phyloP scores from a whole-genome alignment of 2,329 filamentous ascomycete genomes.

The Penicillium sp. region DNA sequence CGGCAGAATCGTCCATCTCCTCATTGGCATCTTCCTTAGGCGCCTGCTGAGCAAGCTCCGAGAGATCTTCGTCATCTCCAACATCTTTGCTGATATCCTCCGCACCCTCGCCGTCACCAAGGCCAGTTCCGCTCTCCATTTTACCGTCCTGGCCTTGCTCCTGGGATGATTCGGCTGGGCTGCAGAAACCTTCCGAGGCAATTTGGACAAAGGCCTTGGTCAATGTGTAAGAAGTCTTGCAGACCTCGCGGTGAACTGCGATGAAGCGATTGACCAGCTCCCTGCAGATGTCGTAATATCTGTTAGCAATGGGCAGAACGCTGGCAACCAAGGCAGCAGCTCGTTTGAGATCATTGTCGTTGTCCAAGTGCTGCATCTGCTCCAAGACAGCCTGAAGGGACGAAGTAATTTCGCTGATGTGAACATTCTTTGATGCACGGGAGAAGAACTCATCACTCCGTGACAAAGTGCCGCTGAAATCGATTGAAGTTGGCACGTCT shows the following conservation, averaged over 20 bases:
- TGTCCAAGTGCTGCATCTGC: constrained; percentile 47
- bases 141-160: constrained; percentile 71
- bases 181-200: constrained; percentile 85
- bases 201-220: constrained; percentile 77
- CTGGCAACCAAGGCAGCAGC: constrained; percentile 61
- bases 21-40: constrained; percentile 59
- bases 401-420: constrained; percentile 55
- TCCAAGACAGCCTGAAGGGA: constrained; percentile 48
- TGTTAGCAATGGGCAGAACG: constrained; percentile 69
- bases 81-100: constrained; percentile 99
- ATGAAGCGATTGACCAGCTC: constrained; percentile 60
- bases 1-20: constrained; percentile 47
- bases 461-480: constrained; percentile 65
- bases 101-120: constrained; percentile 91
- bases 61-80: constrained; percentile 86
- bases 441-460: constrained; percentile 56
- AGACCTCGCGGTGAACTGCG: constrained; percentile 67
- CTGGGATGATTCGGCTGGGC: constrained; percentile 76
- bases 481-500: constrained; percentile 58
- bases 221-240: constrained; percentile 73
- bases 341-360: constrained; percentile 45
- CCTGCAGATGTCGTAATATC: constrained; percentile 66
- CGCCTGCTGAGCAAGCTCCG: constrained; percentile 84
- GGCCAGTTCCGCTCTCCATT: constrained; percentile 85
- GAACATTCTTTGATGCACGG: constrained; percentile 59